Percentiles rank a stretch among this genome's conserved stretches.
phyloP scores from a whole-genome alignment of 179 eudicot species.

The Drosera spatulata region DNA sequence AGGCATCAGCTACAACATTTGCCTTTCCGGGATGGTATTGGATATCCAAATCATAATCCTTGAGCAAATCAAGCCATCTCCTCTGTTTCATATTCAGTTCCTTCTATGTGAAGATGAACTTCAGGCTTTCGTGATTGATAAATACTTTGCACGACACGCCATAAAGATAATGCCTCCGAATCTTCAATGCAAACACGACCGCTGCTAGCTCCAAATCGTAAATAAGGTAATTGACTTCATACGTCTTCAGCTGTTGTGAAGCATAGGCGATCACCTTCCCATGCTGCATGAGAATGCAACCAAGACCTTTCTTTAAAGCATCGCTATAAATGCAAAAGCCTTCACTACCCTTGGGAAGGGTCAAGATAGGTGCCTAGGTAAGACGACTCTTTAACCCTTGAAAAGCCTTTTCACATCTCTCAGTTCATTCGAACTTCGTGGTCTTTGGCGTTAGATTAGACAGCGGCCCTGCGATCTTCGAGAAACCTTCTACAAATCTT shows the following conservation, averaged over 20 bases:
- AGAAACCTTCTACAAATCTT: not conserved
- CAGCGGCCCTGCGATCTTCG: not conserved
- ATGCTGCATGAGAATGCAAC: not conserved
- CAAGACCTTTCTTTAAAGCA: not conserved
- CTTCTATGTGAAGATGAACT: too few relatives aligned
- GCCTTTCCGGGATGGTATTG: not conserved
- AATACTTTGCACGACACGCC: too few relatives aligned
- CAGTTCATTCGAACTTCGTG: not conserved
- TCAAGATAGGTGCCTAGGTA: not conserved
- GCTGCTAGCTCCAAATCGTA: not conserved
- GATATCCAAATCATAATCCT: not conserved
- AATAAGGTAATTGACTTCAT: not conserved
- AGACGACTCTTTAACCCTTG: not conserved
- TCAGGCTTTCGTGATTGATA: too few relatives aligned
- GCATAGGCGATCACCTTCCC: not conserved
- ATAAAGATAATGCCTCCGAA: not conserved
- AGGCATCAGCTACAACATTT: too few relatives aligned
- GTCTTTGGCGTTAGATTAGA: not conserved
- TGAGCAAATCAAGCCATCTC: not conserved
- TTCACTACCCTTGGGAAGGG: not conserved
- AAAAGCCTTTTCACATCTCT: not conserved
- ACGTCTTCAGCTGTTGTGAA: not conserved
- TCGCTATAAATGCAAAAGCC: not conserved
- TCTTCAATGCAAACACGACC: not conserved
- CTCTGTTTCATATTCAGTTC: not conserved